A percentile compares a stretch with the other conserved stretches of the same genome.
phyloP scores from a whole-genome alignment of 108 stramenopile genomes.

The Cyclotella choctawhatcheeana region DNA sequence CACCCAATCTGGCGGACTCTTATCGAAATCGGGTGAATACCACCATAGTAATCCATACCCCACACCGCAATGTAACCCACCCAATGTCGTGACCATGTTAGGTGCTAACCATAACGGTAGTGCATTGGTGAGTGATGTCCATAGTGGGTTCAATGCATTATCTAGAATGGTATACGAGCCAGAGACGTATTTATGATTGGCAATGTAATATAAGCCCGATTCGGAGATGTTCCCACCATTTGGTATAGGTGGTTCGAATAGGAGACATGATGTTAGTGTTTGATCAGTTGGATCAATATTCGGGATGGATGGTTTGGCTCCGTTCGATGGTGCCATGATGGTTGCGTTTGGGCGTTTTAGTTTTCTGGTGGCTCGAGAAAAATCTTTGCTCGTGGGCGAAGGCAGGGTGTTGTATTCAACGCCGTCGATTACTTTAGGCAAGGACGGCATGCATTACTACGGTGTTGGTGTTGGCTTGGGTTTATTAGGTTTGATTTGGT shows the following conservation, averaged over 20 bases:
- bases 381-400: no score
- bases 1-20: slow-evolving; percentile 71
- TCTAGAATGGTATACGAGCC: slow-evolving; percentile 81
- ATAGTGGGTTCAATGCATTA: slow-evolving; percentile 79
- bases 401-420: neutral
- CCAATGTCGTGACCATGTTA: slow-evolving; percentile 87
- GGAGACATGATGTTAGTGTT: slow-evolving; percentile 34
- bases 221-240: slow-evolving; percentile 36
- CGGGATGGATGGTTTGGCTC: neutral
- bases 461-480: no score
- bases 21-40: slow-evolving; percentile 54
- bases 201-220: slow-evolving; percentile 69
- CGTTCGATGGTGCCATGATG: slow-evolving; percentile 10
- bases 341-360: neutral
- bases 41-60: slow-evolving; percentile 62
- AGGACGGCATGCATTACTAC: no score
- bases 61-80: slow-evolving; percentile 67
- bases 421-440: no score
- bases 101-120: slow-evolving; percentile 91
- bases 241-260: slow-evolving; percentile 30
- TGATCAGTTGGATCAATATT: slow-evolving; percentile 26
- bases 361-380: no score
- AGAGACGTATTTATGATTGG: slow-evolving; percentile 77
- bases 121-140: slow-evolving; percentile 77
- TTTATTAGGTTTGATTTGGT: no score